phyloP scores from a whole-genome alignment of 768 basidiomycete genomes.

The Mycena pura region DNA sequence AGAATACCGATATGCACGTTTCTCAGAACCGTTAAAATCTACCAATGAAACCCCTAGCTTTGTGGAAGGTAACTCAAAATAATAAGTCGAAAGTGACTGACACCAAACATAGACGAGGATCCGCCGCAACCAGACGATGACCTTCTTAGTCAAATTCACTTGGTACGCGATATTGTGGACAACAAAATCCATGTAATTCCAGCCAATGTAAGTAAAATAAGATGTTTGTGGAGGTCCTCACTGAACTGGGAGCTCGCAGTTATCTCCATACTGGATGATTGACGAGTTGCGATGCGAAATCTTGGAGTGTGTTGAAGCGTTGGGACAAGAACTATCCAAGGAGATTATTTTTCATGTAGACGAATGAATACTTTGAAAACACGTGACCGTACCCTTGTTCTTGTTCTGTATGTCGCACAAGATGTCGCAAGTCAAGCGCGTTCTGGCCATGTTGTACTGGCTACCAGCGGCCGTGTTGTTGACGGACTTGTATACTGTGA shows the following conservation, averaged over 20 bases:
- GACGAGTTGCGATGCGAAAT: constrained; percentile 41
- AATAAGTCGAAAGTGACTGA: not conserved
- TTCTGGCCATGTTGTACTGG: constrained; percentile 56
- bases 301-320: constrained; percentile 48
- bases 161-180: constrained; percentile 25
- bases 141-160: constrained; percentile 19
- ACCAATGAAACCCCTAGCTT: constrained; percentile 36
- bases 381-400: not conserved
- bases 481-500: constrained; percentile 57
- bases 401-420: not conserved
- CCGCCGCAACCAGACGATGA: not conserved
- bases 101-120: not conserved
- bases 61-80: constrained; percentile 18
- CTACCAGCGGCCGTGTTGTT: constrained; percentile 58
- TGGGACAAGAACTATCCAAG: constrained; percentile 51
- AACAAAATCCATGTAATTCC: constrained; percentile 15
- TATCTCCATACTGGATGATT: constrained; percentile 36
- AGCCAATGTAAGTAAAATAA: constrained; percentile 14
- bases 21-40: constrained; percentile 68
- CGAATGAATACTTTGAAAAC: not conserved
- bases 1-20: constrained; percentile 70
- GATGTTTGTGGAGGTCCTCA: not conserved
- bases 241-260: constrained; percentile 17
- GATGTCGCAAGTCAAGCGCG: constrained; percentile 11
- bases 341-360: constrained; percentile 37